phyloP scores from a whole-genome alignment of 192 early-diverging fungal species.

The Allomyces javanicus region DNA sequence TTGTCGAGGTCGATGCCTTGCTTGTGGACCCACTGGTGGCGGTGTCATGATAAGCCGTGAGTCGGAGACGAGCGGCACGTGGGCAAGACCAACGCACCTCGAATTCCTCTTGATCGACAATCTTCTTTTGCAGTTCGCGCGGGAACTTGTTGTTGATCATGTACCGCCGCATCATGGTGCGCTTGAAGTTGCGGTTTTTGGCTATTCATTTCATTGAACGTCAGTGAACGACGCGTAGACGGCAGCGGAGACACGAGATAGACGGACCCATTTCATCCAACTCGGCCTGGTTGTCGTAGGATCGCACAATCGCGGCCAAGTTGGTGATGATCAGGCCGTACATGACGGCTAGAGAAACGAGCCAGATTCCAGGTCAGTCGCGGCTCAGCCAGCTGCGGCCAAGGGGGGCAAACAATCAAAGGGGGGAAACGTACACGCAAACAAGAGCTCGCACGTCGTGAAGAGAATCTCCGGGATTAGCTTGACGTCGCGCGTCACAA shows the following conservation, averaged over 20 bases:
- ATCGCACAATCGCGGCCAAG: background rate
- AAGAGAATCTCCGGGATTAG: too few species aligned
- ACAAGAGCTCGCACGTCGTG: too few species aligned
- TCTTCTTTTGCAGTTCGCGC: background rate
- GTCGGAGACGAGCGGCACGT: too few species aligned
- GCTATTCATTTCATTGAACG: background rate
- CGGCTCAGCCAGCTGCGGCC: too few species aligned
- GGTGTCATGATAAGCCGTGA: too few species aligned
- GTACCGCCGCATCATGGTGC: background rate
- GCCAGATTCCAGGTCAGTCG: background rate
- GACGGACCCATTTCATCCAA: background rate
- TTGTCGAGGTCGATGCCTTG: background rate
- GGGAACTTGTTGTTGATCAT: background rate
- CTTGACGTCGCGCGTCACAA: too few species aligned
- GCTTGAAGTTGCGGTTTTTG: background rate
- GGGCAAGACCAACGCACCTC: background rate
- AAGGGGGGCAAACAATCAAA: too few species aligned
- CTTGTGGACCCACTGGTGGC: too few species aligned
- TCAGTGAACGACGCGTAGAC: too few species aligned
- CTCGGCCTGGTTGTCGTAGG: background rate
- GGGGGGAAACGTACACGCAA: too few species aligned
- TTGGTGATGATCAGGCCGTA: background rate
- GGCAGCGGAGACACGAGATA: background rate
- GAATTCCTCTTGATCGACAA: background rate
- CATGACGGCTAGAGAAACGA: background rate